A percentile compares a stretch with the other conserved stretches of the same genome.
Evolutionary conservation across 2,329 filamentous ascomycete species (phyloP).

Genomic region (Sporothrix schenckii): DNA sequence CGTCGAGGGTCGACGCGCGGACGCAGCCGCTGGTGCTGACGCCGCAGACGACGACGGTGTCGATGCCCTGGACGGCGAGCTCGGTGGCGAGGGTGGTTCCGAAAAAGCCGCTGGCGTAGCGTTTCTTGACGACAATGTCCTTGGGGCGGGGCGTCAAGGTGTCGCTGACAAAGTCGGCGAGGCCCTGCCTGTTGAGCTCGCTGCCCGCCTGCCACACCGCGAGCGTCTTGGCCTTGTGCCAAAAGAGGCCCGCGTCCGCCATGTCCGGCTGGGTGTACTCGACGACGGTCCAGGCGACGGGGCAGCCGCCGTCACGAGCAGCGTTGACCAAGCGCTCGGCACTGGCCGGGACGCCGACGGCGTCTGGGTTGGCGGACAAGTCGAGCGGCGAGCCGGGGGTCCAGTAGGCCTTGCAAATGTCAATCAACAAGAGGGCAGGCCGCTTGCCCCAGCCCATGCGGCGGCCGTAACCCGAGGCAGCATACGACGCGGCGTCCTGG

Average conservation of each 20-base stretch:
- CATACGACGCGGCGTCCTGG: conserved; percentile 38
- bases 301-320: conserved; percentile 45
- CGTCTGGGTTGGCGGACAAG: conserved; percentile 45
- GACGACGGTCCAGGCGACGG: conserved; percentile 51
- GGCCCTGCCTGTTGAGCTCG: conserved; percentile 40
- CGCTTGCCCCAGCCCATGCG: conserved; percentile 51
- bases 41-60: conserved; percentile 51
- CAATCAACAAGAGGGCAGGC: conserved; percentile 51
- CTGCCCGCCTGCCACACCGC: conserved; percentile 49
- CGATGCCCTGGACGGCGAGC: conserved; percentile 40
- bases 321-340: conserved; percentile 48
- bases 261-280: conserved; percentile 50
- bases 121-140: conserved; percentile 48
- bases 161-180: conserved; percentile 45
- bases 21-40: conserved; percentile 54
- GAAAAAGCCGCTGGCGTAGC: conserved; percentile 52
- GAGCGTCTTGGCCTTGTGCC: conserved; percentile 48
- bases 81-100: conserved; percentile 50
- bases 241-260: conserved; percentile 51
- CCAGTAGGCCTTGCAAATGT: conserved; percentile 54
- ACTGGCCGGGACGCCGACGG: conserved; percentile 43
- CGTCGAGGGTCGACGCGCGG: conserved; percentile 50
- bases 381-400: conserved; percentile 48
- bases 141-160: conserved; percentile 45
- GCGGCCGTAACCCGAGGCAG: conserved; percentile 46